Evolutionary conservation across 2,329 filamentous ascomycete genomes (phyloP).

Genomic region (Exophiala spinifera): DNA sequence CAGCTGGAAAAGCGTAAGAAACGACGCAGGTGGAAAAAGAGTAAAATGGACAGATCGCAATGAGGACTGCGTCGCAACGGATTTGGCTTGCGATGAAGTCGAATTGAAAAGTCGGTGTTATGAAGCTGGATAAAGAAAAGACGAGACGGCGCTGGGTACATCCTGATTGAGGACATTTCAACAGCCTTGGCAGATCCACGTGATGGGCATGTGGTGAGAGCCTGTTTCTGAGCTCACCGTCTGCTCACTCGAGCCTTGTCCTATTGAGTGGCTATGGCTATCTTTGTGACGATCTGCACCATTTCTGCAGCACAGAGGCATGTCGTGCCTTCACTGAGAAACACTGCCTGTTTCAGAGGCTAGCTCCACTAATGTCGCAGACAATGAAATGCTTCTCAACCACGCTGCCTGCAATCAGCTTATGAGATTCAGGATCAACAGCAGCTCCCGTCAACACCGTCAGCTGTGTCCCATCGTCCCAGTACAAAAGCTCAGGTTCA

Average conservation of each 20-base stretch:
- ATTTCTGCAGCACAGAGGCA: too few relatives aligned
- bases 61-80: background rate
- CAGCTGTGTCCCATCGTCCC: conserved; percentile 20
- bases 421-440: conserved; percentile 9
- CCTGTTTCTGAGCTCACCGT: too few relatives aligned
- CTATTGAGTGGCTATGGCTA: too few relatives aligned
- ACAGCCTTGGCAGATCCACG: background rate
- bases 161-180: too few relatives aligned
- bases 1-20: background rate
- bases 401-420: conserved; percentile 20
- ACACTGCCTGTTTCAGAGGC: background rate
- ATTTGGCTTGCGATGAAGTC: background rate
- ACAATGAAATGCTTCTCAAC: conserved; percentile 20
- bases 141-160: too few relatives aligned
- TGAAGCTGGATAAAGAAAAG: too few relatives aligned
- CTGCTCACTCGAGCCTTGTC: too few relatives aligned
- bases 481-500: conserved; percentile 20
- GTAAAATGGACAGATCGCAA: too few relatives aligned
- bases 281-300: too few relatives aligned
- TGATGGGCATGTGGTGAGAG: too few relatives aligned
- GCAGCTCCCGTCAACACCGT: conserved; percentile 19
- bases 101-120: background rate
- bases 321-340: too few relatives aligned
- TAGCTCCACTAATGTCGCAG: conserved; percentile 9
- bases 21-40: background rate